Base-by-base conservation (phyloP, 2,329 filamentous ascomycete species). In the Microdochium nivale region DNA sequence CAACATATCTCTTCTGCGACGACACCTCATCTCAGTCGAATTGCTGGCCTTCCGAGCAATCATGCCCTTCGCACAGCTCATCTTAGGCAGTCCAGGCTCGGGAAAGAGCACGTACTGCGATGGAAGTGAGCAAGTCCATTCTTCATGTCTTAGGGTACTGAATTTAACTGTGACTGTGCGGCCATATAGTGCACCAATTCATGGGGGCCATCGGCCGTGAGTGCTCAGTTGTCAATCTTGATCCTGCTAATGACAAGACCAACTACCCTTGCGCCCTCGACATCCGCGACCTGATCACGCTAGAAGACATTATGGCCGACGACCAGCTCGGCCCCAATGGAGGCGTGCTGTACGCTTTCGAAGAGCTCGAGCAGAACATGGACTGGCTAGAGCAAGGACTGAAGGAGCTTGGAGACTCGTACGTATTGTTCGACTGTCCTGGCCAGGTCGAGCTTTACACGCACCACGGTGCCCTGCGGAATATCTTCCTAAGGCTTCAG, bases 21-120 rank as follows among this genome's bases (percentile, higher is more conserved):
- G n/a, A n/a, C n/a, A n/a, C 7, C 19, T n/a, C 9, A 5, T 44
- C 40, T 19, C 16, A 3, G 9, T 24, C n/a, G 8, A 44, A 19
- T 8, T 23, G 3, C 40, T 13, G 40, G 13, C 19, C 7, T 19
- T 44, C 10, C 40, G 40, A 13, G 16, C 19, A 44, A 13, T 13
- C 25, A 83, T 83, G 80, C 78, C 80, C 49, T 83, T 83, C 62
- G 80, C 77, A 53, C 88, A 95, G 72, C 83, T 96, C 44, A 84
- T 96, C 35, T 84, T 96, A 61, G 94, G 94, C n/a, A 92, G 91
- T 59, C 94, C 94, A 7, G 94, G 94, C 62, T 84, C 90, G 27
- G 94, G 94, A 55, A 99, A 99, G 74, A 96, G 90, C 58, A 99
- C 94, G 8, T 96, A 96, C 68, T 97, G 92, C 76, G 90, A 97